These are phyloP conservation scores for Neurospora tetrasperma DNA, from an alignment of 495 filamentous ascomycete species.

Conservation along the genomic window DNA sequence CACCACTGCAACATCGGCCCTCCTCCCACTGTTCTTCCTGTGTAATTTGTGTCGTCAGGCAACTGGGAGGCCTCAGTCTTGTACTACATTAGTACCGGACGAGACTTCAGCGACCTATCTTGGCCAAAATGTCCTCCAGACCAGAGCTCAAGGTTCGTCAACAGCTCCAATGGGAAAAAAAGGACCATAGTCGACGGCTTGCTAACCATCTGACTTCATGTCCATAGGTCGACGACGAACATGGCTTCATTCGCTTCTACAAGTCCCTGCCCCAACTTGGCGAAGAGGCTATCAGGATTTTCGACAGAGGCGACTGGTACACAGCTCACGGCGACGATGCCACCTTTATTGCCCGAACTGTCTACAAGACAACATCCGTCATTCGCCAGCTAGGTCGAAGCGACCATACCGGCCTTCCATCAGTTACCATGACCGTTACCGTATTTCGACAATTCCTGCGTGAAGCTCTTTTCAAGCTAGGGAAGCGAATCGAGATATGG, in stretches of 20 bases:
- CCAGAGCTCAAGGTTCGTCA: constrained; percentile 76
- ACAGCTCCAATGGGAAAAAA: background rate
- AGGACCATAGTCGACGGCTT: background rate
- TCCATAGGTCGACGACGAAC: constrained; percentile 82
- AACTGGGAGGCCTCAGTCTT: background rate
- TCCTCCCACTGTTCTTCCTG: background rate
- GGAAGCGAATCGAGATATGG: constrained; percentile 88
- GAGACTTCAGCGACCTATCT: background rate
- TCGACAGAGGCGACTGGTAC: constrained; percentile 92
- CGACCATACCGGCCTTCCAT: constrained; percentile 72
- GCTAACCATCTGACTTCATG: constrained; percentile 5
- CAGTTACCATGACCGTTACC: constrained; percentile 86
- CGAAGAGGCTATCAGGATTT: constrained; percentile 73
- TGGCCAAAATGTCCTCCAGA: constrained; percentile 65
- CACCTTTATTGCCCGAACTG: constrained; percentile 82
- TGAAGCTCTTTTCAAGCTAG: constrained; percentile 82
- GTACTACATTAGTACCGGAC: background rate
- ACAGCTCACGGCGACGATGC: constrained; percentile 90
- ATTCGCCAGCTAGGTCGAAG: constrained; percentile 77
- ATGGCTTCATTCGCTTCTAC: constrained; percentile 91
- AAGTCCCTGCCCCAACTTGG: constrained; percentile 60
- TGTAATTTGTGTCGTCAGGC: background rate
- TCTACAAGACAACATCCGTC: constrained; percentile 96
- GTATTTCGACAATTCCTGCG: constrained; percentile 94
- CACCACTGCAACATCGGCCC: background rate